phyloP scores from a whole-genome alignment of 805 yeast genomes.

The Myxozyma lipomycoides region DNA sequence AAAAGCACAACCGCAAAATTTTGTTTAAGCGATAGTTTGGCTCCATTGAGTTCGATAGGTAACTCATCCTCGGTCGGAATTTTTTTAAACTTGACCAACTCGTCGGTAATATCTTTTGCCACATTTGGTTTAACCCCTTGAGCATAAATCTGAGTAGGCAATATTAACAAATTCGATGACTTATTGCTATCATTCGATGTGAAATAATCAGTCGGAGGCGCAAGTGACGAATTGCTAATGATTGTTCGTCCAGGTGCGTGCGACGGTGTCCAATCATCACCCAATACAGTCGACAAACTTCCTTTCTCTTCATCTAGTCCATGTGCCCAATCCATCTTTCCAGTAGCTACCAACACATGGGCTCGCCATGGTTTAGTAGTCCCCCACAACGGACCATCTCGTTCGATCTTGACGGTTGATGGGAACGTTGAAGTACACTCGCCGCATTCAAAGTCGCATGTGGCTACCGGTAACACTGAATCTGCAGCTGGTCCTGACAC shows the following conservation, averaged over 20 bases:
- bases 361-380: conserved; percentile 64
- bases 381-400: conserved; percentile 54
- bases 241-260: conserved; percentile 41
- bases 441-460: conserved; percentile 41
- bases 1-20: conserved; percentile 53
- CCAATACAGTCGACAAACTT: conserved; percentile 47
- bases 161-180: conserved; percentile 57
- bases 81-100: conserved; percentile 40
- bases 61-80: conserved; percentile 29
- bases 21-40: conserved; percentile 31
- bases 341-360: conserved; percentile 80
- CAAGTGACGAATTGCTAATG: conserved; percentile 53
- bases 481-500: no score
- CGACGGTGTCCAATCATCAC: conserved; percentile 29
- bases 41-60: conserved; percentile 37
- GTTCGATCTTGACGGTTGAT: conserved; percentile 45
- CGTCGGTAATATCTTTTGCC: conserved; percentile 45
- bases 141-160: conserved; percentile 75
- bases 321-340: conserved; percentile 78
- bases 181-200: conserved; percentile 44
- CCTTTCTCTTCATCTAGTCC: conserved; percentile 55
- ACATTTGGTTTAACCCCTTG: conserved; percentile 46
- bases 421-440: conserved; percentile 56
- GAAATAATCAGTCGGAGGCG: conserved; percentile 43
- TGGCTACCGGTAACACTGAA: conserved; percentile 15